Conservation (phyloP, 1,284 basidiomycete genomes). For the Cryptococcus sp. region DNA sequence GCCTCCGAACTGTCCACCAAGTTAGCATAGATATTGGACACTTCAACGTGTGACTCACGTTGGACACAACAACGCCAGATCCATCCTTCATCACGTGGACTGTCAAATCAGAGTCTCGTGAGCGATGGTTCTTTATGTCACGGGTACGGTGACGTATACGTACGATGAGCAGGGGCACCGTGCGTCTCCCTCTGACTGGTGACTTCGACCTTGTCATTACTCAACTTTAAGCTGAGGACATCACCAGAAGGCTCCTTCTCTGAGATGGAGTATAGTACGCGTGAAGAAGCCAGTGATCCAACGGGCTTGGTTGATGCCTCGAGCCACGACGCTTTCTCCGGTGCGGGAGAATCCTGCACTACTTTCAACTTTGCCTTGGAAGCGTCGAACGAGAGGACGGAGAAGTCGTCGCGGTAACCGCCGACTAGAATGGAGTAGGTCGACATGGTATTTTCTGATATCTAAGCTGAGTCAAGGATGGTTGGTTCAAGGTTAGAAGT, state of each 20-base stretch:
- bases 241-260: slow-evolving; percentile 37
- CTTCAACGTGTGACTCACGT: slow-evolving; percentile 27
- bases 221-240: slow-evolving; percentile 31
- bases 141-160: slow-evolving; percentile 10
- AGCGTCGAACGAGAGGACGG: slow-evolving; percentile 38
- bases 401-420: slow-evolving; percentile 39
- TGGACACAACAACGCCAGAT: slow-evolving; percentile 43
- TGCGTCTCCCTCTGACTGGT: slow-evolving; percentile 34
- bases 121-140: slow-evolving; percentile 2
- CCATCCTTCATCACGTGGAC: slow-evolving; percentile 47
- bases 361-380: slow-evolving; percentile 32
- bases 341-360: slow-evolving; percentile 31
- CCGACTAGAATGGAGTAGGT: slow-evolving; percentile 42
- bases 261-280: slow-evolving; percentile 39
- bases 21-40: not conserved
- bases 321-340: slow-evolving; percentile 45
- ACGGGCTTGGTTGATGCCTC: slow-evolving; percentile 21
- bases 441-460: slow-evolving; percentile 9
- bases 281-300: slow-evolving; percentile 5
- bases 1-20: slow-evolving; percentile 25
- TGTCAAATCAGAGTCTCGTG: slow-evolving; percentile 7
- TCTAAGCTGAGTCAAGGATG: not conserved
- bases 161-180: slow-evolving; percentile 44
- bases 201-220: slow-evolving; percentile 32
- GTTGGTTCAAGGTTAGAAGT: not conserved